Conservation (phyloP, 768 basidiomycete genomes). For the Naganishia vishniacii region DNA sequence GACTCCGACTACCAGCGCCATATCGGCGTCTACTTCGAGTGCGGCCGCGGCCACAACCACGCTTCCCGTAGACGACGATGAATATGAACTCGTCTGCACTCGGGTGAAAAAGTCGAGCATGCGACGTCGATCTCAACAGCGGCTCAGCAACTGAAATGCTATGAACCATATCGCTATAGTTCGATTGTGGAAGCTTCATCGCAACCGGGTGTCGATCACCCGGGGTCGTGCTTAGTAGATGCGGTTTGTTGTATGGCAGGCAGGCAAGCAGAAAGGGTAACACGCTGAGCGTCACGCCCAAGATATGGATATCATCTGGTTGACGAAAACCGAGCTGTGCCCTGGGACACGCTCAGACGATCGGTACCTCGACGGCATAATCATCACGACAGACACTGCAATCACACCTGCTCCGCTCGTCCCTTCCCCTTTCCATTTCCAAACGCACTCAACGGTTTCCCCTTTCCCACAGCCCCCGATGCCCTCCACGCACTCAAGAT, state of each 20-base stretch:
- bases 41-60: constrained; percentile 7
- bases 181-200: neutral
- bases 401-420: constrained; percentile 30
- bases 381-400: no score
- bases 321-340: no score
- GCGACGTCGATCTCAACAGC: neutral
- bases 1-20: no score
- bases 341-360: no score
- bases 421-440: constrained; percentile 34
- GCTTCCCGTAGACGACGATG: neutral
- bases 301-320: no score
- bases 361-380: no score
- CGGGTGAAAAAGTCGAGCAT: neutral
- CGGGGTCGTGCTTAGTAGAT: no score
- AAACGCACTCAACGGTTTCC: constrained; percentile 11
- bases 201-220: neutral
- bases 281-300: no score
- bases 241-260: no score
- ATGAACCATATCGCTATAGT: no score
- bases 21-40: neutral
- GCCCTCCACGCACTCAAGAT: constrained; percentile 83
- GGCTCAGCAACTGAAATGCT: no score
- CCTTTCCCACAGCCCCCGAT: constrained; percentile 42
- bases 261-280: no score
- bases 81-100: constrained; percentile 6